Evolutionary conservation across 768 basidiomycete genomes (phyloP), one percentile per base, ranked within the genome.

Genomic region (Strobilomyces echinocephalus): DNA sequence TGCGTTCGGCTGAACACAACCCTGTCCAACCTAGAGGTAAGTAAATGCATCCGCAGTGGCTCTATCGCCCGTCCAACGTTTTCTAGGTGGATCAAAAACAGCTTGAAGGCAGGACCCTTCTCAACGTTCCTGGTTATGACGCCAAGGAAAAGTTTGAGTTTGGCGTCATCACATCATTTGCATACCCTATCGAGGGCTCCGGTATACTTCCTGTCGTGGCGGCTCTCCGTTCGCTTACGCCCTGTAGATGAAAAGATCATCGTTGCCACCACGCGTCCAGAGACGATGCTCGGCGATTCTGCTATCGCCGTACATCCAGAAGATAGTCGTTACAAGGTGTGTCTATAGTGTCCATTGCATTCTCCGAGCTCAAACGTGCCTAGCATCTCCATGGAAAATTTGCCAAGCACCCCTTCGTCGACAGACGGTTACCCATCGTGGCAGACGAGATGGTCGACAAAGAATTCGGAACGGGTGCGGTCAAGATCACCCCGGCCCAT

Each of bases 401-500:
- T 63, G 92, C 80, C 35, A 71, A 74, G 0, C 94, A 98, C 68
- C 97, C 97, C 1, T 97, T 99, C 76, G 71, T 95, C 45, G 72
- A 83, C 54, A 84, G 97, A 43, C 82, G 84, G 15, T 75, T 99
- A 43, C 95, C 92, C 14, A 95, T 99, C 68, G 75, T 98, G 53
- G 77, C 84, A 28, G 95, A 98, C 64, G 74, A 79, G 20, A 87
- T 93, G 68, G 86, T 97, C 54, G 95, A 98, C 66, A 97, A 92
- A 85, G 78, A 80, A 10, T 98, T 98, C 61, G 97, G 97, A 35
- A 99, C 97, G 30, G 97, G 97, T 67, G 97, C 95, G 1, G 95
- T 98, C 48, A 98, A 99, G 76, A 97, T 98, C 64, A 98, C 97
- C 0, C 97, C 97, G 15, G 97, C 95, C 0, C 97, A 98, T 66